A percentile compares a stretch with the other conserved stretches of the same genome.
Evolutionary conservation across 83 land plant genomes (phyloP).

Genomic region (Thuja plicata): DNA sequence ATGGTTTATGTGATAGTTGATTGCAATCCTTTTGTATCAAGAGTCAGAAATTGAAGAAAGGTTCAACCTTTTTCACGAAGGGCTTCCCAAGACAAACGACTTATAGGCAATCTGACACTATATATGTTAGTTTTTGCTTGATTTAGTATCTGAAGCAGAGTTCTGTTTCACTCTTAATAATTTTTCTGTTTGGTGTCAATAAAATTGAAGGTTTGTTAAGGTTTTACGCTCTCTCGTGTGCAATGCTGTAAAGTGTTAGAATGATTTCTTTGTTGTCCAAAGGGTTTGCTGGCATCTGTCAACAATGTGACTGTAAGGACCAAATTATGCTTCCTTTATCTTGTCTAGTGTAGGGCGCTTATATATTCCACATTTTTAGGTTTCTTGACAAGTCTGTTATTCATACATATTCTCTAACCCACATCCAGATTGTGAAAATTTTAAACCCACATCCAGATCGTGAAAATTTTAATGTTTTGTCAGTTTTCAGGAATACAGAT

Average conservation of each 20-base stretch:
- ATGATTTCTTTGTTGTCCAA: neutral
- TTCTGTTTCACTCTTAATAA: neutral
- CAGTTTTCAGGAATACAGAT: neutral
- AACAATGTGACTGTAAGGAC: neutral
- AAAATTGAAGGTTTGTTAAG: neutral
- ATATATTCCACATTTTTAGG: neutral
- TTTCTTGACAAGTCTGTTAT: neutral
- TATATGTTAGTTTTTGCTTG: neutral
- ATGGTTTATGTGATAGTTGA: neutral
- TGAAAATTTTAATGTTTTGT: neutral
- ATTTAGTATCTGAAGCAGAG: neutral
- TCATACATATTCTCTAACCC: neutral
- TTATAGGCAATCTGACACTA: neutral
- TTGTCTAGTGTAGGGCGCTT: neutral
- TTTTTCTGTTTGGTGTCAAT: neutral
- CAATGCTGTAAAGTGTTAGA: neutral
- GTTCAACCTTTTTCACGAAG: neutral
- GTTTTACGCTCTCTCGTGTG: neutral
- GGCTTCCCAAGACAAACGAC: neutral
- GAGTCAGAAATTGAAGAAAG: neutral
- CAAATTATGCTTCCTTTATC: neutral
- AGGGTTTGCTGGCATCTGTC: neutral
- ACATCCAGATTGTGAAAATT: neutral
- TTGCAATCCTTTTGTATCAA: neutral
- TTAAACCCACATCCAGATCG: neutral